phyloP scores from a whole-genome alignment of 495 filamentous ascomycete species.

The Hypoxylon lienhwacheense region DNA sequence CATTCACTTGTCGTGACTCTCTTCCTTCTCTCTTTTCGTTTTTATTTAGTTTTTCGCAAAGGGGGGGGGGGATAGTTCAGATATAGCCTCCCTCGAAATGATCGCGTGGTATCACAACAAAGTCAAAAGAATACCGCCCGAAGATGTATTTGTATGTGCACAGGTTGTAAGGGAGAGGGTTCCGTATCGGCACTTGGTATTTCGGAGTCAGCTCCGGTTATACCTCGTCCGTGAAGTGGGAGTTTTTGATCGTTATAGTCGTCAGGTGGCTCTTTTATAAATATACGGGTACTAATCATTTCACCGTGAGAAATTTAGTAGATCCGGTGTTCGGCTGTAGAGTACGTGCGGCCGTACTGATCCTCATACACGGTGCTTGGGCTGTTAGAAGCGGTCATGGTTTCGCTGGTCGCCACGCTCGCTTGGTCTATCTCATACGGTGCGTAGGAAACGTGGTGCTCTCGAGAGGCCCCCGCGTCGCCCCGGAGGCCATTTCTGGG shows the following conservation, averaged over 20 bases:
- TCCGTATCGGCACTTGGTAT: not conserved
- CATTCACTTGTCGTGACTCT: slow-evolving; percentile 3
- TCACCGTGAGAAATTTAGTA: slow-evolving; percentile 33
- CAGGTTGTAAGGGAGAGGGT: not conserved
- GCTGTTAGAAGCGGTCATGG: slow-evolving; percentile 36
- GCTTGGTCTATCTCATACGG: slow-evolving; percentile 52
- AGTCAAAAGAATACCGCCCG: slow-evolving; percentile 34
- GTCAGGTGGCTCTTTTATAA: not conserved
- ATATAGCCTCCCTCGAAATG: slow-evolving; percentile 9
- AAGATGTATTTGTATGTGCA: slow-evolving; percentile 15
- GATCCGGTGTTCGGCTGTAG: slow-evolving; percentile 47
- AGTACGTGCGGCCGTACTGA: slow-evolving; percentile 42
- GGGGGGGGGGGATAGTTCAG: slow-evolving; percentile 5
- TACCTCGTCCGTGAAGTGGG: too few relatives aligned
- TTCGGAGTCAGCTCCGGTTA: not conserved
- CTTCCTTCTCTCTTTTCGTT: not conserved
- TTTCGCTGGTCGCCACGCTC: slow-evolving; percentile 42
- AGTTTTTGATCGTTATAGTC: slow-evolving; percentile 17
- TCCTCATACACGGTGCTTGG: slow-evolving; percentile 49
- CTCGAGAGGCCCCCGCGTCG: slow-evolving; percentile 24
- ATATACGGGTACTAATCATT: not conserved
- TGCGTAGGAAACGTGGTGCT: slow-evolving; percentile 42
- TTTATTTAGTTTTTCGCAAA: not conserved
- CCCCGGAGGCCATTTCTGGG: slow-evolving; percentile 12
- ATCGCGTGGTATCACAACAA: slow-evolving; percentile 38